These are phyloP conservation scores for Candida glaebosa DNA, from an alignment of 805 yeast species.

Conservation along the genomic window DNA sequence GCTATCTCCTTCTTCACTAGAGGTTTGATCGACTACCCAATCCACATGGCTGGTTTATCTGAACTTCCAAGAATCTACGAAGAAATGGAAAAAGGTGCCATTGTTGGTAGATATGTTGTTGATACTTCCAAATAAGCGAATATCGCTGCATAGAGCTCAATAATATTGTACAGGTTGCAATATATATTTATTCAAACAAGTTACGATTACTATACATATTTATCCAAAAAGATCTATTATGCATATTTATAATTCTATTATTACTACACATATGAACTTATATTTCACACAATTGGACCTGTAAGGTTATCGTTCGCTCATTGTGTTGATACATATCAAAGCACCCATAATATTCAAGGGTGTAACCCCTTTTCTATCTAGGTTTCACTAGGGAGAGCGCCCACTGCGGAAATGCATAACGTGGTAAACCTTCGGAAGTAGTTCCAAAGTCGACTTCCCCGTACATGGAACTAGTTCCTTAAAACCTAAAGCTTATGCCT, in stretches of 20 bases:
- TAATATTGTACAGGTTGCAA: not conserved
- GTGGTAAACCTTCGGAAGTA: too few relatives aligned
- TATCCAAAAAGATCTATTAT: too few relatives aligned
- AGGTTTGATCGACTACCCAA: slow-evolving; percentile 41
- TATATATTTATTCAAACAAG: slow-evolving; percentile 1
- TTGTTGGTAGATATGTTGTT: slow-evolving; percentile 44
- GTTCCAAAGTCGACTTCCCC: not conserved
- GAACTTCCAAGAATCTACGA: slow-evolving; percentile 38
- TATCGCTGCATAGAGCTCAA: not conserved
- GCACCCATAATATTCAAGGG: too few relatives aligned
- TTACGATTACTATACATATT: too few relatives aligned
- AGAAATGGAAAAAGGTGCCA: slow-evolving; percentile 40
- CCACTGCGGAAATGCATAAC: not conserved
- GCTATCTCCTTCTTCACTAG: slow-evolving; percentile 43
- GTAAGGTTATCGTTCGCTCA: too few relatives aligned
- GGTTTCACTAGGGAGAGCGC: too few relatives aligned
- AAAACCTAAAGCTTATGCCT: not conserved
- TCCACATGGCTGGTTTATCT: slow-evolving; percentile 39
- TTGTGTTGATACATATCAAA: too few relatives aligned
- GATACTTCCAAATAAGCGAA: slow-evolving; percentile 34
- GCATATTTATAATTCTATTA: too few relatives aligned
- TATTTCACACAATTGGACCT: too few relatives aligned
- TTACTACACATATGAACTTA: too few relatives aligned
- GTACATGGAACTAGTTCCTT: not conserved
- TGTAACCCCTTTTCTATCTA: too few relatives aligned